Evolutionary conservation across 768 basidiomycete species (phyloP).

Genomic region (Sporobolomyces roseus): DNA sequence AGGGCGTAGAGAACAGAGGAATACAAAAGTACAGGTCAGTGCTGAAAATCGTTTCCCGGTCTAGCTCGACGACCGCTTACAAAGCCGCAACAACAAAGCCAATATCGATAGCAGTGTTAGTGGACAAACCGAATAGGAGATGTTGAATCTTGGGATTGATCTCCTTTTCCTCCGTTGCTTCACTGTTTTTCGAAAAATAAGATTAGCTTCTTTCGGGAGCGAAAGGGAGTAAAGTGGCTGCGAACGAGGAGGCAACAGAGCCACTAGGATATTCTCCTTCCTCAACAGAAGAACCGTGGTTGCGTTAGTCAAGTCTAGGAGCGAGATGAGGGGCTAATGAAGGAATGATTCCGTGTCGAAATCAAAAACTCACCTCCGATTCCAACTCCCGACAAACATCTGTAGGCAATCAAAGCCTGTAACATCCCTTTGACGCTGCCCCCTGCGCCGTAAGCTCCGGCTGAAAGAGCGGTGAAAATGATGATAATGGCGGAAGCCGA

Average conservation of each 20-base stretch:
- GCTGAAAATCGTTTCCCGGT: background rate
- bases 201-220: no score
- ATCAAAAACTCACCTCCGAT: slow-evolving; percentile 64
- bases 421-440: slow-evolving; percentile 67
- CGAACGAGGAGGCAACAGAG: slow-evolving; percentile 56
- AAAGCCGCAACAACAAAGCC: slow-evolving; percentile 38
- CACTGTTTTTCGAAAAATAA: no score
- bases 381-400: slow-evolving; percentile 83
- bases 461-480: slow-evolving; percentile 50
- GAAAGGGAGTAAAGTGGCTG: no score
- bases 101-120: slow-evolving; percentile 57
- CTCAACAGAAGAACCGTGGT: no score
- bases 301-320: no score
- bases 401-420: slow-evolving; percentile 71
- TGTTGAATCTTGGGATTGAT: slow-evolving; percentile 73
- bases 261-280: background rate
- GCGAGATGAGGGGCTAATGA: no score
- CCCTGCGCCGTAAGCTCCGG: slow-evolving; percentile 73
- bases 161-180: slow-evolving; percentile 78
- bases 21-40: background rate
- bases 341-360: no score
- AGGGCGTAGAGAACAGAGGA: no score
- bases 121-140: slow-evolving; percentile 79
- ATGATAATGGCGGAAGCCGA: slow-evolving; percentile 41
- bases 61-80: slow-evolving; percentile 22